These are phyloP conservation scores for Macaranga tanarius DNA, from an alignment of 441 rosid species.

Conservation along the genomic window DNA sequence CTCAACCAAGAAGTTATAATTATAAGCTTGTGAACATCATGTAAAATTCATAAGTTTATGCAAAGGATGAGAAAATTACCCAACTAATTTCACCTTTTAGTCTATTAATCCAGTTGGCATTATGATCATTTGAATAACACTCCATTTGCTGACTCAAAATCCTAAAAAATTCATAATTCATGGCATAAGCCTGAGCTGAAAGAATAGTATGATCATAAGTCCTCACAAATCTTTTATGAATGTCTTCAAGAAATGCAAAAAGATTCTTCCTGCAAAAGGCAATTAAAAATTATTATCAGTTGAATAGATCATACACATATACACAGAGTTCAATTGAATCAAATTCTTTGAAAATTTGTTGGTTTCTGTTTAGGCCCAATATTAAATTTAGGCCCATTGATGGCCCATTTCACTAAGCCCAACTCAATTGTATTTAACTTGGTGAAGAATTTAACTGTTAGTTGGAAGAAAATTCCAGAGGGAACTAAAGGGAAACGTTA, in stretches of 20 bases:
- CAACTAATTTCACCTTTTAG: conserved; percentile 90
- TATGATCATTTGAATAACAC: conserved; percentile 71
- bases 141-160: conserved; percentile 88
- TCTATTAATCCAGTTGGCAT: conserved; percentile 82
- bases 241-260: conserved; percentile 87
- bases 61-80: conserved; percentile 42
- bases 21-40: background rate
- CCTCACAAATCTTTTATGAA: conserved; percentile 87
- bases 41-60: background rate
- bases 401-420: no score
- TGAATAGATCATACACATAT: no score
- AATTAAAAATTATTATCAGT: no score
- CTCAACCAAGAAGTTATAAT: no score
- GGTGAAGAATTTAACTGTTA: no score
- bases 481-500: no score
- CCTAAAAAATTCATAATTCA: conserved; percentile 94
- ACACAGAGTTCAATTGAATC: no score
- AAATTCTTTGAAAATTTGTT: no score
- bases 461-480: no score
- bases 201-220: conserved; percentile 73
- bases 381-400: no score
- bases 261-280: conserved; percentile 65
- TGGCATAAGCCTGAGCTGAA: conserved; percentile 80
- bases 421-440: no score
- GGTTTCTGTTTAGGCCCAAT: no score